These are phyloP conservation scores for Plasmopara viticola DNA, from an alignment of 352 stramenopile species.

Conservation along the genomic window DNA sequence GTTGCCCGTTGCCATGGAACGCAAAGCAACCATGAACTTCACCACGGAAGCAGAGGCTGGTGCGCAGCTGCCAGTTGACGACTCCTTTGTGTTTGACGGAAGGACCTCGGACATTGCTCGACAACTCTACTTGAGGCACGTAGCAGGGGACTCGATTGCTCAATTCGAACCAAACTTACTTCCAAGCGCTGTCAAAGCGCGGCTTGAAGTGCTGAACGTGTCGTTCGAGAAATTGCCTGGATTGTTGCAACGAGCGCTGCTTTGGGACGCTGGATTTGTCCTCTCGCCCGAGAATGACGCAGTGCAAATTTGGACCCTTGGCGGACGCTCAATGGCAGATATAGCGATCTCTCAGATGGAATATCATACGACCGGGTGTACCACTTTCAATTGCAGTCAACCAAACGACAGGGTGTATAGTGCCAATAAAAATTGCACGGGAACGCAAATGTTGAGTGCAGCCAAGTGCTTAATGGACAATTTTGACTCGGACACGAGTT, in stretches of 20 bases:
- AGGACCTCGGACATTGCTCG: conserved; percentile 27
- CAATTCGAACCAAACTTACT: conserved; percentile 14
- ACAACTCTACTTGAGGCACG: conserved; percentile 25
- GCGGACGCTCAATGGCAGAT: conserved; percentile 22
- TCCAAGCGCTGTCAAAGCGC: conserved; percentile 11
- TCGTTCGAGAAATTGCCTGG: conserved; percentile 22
- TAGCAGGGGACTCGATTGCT: conserved; percentile 14
- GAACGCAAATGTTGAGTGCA: conserved; percentile 24
- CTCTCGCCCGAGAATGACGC: conserved; percentile 23
- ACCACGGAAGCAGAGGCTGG: conserved; percentile 10
- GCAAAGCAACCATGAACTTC: conserved; percentile 14
- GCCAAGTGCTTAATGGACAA: conserved; percentile 28
- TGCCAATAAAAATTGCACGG: conserved; percentile 20
- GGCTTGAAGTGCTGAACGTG: conserved; percentile 13
- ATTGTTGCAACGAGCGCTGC: conserved; percentile 26
- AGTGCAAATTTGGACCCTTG: conserved; percentile 29
- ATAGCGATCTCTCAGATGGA: conserved; percentile 26
- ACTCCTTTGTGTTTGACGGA: conserved; percentile 30
- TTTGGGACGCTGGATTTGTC: conserved; percentile 33
- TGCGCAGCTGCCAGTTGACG: conserved; percentile 12
- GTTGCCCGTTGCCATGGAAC: conserved; percentile 5
- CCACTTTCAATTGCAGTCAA: conserved; percentile 22
- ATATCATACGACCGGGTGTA: conserved; percentile 28
- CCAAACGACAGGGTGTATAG: conserved; percentile 16
- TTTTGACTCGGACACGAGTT: conserved; percentile 19